Base-by-base conservation (phyloP, 1,284 basidiomycete genomes). In the Laetiporus sulphureus region DNA sequence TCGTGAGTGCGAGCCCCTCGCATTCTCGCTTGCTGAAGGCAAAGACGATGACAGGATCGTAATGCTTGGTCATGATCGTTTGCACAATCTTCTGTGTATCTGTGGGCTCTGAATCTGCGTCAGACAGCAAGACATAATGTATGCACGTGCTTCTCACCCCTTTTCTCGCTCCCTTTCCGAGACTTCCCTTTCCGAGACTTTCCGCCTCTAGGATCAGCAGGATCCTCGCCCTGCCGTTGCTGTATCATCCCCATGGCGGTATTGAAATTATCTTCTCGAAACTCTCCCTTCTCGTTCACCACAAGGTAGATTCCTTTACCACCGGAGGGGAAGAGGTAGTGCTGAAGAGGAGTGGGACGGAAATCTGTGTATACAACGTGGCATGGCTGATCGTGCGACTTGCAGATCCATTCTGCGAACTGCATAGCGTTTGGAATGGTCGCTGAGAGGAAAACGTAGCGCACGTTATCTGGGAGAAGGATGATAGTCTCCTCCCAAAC, bases 361-460 rank as follows among this genome's bases (percentile, higher is more conserved):
- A 97, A 99, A 66, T 99, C 92, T 51, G 96, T 99, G 63, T 99
- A 99, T 36, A 99, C 95, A 56, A 99, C 91, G 61, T 99, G 96
- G 63, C 96, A 99, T 0, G 96, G 95, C 59, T 99, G 96, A 42
- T 95, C 86, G 58, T 99, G 96, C 1, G 88, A 94, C 60, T 93
- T 87, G 66, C 88, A 92, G 58, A 99, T 93, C 96, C 96, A 99
- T 63, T 96, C 91, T 30, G 95, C 93, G 54, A 99, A 99, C 61
- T 99, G 92, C 91, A 97, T 96, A 6, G 96, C 94, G 66, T 99
- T 99, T 29, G 96, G 96, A 46, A 99, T 99, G 20, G 96, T 99
- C 42, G 96, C 95, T n/a, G 96, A 99, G 29, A 99, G 82, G 68
- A 99, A 99, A 49, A 99, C 96, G 61, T 97, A 96, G 64, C 89